Evolutionary conservation across 164 flowering plant species (phyloP).

Genomic region (Paratinospora sagittata): DNA sequence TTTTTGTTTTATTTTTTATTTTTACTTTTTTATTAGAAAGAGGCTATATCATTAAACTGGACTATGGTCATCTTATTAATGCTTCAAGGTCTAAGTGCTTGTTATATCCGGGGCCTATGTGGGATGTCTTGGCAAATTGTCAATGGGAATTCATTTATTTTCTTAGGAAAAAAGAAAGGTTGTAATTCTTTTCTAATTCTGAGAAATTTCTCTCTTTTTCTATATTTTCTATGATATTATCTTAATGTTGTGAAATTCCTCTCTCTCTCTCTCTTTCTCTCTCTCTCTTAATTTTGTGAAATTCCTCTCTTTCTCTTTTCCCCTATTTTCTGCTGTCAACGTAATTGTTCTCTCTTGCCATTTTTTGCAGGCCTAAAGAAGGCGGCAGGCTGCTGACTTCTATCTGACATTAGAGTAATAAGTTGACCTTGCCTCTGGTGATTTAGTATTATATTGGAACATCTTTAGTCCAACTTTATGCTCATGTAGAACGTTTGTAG

Average conservation of each 20-base stretch:
- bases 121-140: background rate
- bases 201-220: background rate
- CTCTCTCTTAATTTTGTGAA: no score
- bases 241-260: no score
- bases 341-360: background rate
- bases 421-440: background rate
- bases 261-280: no score
- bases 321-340: background rate
- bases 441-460: background rate
- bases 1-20: no score
- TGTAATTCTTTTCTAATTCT: background rate
- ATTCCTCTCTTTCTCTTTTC: background rate
- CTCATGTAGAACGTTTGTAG: background rate
- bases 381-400: background rate
- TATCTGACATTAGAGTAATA: background rate
- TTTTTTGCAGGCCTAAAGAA: background rate
- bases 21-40: no score
- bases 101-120: background rate
- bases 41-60: no score
- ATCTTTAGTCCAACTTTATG: background rate
- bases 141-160: background rate
- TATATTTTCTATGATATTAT: no score
- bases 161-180: background rate
- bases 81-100: background rate
- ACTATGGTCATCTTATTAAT: background rate